Conservation (phyloP, 495 filamentous ascomycete species). For the Massariosphaeria phaeospora region DNA sequence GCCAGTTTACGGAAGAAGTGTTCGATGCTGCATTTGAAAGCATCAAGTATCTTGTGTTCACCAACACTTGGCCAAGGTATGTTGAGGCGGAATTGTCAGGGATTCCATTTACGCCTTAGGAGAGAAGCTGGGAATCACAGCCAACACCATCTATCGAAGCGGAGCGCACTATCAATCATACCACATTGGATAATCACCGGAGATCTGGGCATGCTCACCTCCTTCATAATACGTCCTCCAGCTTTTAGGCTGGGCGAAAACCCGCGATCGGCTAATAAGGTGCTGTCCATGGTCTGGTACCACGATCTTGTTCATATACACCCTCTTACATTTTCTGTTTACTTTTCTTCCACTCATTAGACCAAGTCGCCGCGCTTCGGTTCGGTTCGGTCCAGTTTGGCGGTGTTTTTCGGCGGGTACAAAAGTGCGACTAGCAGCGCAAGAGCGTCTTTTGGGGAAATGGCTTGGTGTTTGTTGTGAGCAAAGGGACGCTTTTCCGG, state of each 20-base stretch:
- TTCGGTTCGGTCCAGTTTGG: no score
- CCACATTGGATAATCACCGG: neutral
- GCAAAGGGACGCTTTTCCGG: neutral
- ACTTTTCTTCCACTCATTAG: neutral
- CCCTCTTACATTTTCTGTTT: neutral
- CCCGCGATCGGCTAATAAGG: neutral
- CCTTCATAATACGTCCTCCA: neutral
- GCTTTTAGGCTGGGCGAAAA: neutral
- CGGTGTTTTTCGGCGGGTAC: neutral
- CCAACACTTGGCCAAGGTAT: slow-evolving; percentile 37
- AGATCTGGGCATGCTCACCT: slow-evolving; percentile 8
- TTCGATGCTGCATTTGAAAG: slow-evolving; percentile 36
- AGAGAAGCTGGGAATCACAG: neutral
- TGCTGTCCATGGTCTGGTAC: neutral
- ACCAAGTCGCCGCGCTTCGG: neutral
- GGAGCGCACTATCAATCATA: neutral
- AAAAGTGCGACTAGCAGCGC: neutral
- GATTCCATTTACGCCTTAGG: neutral
- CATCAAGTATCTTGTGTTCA: slow-evolving; percentile 38
- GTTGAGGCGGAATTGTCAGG: slow-evolving; percentile 28
- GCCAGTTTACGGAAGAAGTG: slow-evolving; percentile 27
- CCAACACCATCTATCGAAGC: neutral
- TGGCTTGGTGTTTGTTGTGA: neutral
- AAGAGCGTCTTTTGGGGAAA: neutral
- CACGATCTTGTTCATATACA: neutral